Percentiles rank a stretch among this genome's conserved stretches.
These are phyloP conservation scores for Paecilomyces fulvus DNA, from an alignment of 2,329 filamentous ascomycete species.

Conservation along the genomic window DNA sequence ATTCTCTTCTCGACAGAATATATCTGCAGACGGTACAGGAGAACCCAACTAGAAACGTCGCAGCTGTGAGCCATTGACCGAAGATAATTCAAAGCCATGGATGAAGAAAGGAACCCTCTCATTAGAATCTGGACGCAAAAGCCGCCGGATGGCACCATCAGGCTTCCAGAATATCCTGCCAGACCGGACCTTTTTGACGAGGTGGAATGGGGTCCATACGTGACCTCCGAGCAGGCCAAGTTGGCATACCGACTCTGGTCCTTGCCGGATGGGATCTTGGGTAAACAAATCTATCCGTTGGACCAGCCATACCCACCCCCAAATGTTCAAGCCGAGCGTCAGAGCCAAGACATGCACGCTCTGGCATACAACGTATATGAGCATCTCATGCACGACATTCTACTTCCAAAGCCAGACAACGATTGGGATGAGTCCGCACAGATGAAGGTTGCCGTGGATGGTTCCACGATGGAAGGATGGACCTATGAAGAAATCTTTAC, in stretches of 20 bases:
- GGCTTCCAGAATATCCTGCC: conserved; percentile 13
- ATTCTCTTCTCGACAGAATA: not conserved
- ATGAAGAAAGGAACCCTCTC: not conserved
- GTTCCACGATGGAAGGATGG: conserved; percentile 7
- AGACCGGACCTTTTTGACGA: conserved; percentile 19
- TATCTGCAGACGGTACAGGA: too few relatives aligned
- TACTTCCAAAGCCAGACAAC: conserved; percentile 10
- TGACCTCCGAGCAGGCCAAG: conserved; percentile 14
- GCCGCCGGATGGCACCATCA: conserved; percentile 2
- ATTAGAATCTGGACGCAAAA: not conserved
- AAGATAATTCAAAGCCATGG: not conserved
- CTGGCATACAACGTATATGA: conserved; percentile 25
- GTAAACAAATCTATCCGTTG: conserved; percentile 1
- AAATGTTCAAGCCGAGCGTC: conserved; percentile 1
- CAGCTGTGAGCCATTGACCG: too few relatives aligned
- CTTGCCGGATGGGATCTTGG: conserved; percentile 14
- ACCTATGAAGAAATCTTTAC: conserved; percentile 11
- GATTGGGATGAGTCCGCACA: conserved; percentile 7
- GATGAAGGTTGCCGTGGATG: conserved; percentile 4
- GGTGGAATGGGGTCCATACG: conserved; percentile 17
- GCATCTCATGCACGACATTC: conserved; percentile 15
- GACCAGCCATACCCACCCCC: conserved; percentile 3
- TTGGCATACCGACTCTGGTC: conserved; percentile 21
- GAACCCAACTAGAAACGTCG: too few relatives aligned
- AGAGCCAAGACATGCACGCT: conserved; percentile 8